phyloP scores from a whole-genome alignment of 441 rosid species.

The Euphorbia schlechtendalii region DNA sequence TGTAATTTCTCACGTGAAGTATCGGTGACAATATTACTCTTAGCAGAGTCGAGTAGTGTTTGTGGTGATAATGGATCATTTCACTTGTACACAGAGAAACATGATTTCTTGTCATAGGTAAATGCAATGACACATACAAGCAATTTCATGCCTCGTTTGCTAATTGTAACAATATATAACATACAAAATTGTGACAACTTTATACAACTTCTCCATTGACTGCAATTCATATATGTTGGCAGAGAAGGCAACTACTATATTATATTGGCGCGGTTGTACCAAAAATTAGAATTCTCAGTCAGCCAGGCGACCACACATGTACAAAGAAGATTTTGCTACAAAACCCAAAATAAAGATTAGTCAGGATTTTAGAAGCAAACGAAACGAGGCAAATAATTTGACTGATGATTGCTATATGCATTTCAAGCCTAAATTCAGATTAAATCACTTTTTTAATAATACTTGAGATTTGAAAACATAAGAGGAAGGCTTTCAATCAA shows the following conservation, averaged over 20 bases:
- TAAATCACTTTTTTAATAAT: too few species aligned
- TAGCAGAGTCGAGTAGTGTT: too few species aligned
- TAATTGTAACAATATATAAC: constrained; percentile 23
- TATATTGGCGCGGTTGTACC: constrained; percentile 2
- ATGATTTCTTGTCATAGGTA: too few species aligned
- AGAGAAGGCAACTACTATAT: neutral
- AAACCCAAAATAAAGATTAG: neutral
- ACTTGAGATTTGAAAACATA: neutral
- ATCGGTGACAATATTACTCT: too few species aligned
- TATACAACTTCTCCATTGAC: constrained; percentile 28
- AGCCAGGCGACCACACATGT: constrained; percentile 12
- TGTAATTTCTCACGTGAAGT: too few species aligned
- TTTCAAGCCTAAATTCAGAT: too few species aligned
- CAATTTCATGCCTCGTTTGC: too few species aligned
- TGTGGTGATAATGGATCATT: too few species aligned
- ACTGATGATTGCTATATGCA: too few species aligned
- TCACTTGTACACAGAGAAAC: too few species aligned
- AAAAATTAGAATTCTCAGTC: constrained; percentile 22
- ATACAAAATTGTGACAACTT: constrained; percentile 37
- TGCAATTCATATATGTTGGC: constrained; percentile 18
- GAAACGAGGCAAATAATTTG: too few species aligned
- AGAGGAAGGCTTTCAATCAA: neutral
- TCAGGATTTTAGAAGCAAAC: constrained; percentile 4
- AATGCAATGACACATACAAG: too few species aligned
- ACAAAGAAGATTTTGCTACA: constrained; percentile 26